Conservation (phyloP, 73 alveolate genomes). For the Blepharisma japonicum region DNA sequence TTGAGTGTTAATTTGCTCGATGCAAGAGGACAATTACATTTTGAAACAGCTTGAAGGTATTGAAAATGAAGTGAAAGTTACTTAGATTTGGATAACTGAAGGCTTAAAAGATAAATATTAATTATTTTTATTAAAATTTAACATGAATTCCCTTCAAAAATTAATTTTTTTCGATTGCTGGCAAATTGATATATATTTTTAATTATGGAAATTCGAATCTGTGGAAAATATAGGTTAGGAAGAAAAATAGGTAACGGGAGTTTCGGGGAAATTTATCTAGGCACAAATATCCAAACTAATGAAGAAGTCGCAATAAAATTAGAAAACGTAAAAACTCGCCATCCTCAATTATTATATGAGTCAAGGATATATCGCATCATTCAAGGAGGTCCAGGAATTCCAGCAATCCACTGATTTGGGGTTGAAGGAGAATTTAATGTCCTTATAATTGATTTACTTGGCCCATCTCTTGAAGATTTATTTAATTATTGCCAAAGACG, state of each 20-base stretch:
- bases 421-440: constrained; percentile 95
- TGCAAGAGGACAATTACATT: too few species aligned
- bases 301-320: constrained; percentile 88
- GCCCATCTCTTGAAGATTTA: constrained; percentile 94
- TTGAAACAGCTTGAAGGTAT: too few species aligned
- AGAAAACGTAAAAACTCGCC: constrained; percentile 56
- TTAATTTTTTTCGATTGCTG: constrained; percentile 23
- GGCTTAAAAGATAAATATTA: too few species aligned
- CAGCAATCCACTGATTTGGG: constrained; percentile 92
- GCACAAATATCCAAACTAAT: constrained; percentile 61
- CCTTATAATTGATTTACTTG: constrained; percentile 95
- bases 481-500: constrained; percentile 81
- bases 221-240: constrained; percentile 72
- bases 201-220: constrained; percentile 60
- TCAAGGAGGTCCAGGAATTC: constrained; percentile 82
- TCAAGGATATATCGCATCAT: constrained; percentile 57
- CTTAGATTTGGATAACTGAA: too few species aligned
- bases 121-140: too few species aligned
- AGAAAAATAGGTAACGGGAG: constrained; percentile 60
- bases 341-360: constrained; percentile 72
- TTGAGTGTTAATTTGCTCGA: too few species aligned
- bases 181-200: neutral
- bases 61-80: too few species aligned
- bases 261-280: constrained; percentile 62
- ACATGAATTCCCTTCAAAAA: too few species aligned